These are phyloP conservation scores for Psidium friedrichsthalianum DNA, from an alignment of 345 rosid genomes.

Conservation along the genomic window DNA sequence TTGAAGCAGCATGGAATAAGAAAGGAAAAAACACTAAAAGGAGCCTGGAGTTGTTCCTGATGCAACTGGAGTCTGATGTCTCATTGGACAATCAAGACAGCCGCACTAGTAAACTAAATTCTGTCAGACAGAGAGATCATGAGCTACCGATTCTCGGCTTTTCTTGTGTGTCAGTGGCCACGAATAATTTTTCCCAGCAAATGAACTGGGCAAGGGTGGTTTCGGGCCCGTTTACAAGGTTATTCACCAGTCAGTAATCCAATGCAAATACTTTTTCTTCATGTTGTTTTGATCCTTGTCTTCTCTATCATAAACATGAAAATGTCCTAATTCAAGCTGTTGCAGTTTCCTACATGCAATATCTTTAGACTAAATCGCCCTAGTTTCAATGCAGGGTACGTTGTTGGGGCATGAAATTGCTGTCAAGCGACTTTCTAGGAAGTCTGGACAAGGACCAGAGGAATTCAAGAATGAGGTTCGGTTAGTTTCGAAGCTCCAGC, in stretches of 20 bases:
- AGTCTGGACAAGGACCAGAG: slow-evolving; percentile 11
- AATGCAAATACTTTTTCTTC: background rate
- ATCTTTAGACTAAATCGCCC: background rate
- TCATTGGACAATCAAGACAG: background rate
- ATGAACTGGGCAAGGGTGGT: slow-evolving; percentile 19
- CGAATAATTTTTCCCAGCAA: slow-evolving; percentile 9
- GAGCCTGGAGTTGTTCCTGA: background rate
- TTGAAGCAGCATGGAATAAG: background rate
- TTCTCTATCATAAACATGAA: background rate
- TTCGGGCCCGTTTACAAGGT: slow-evolving; percentile 19
- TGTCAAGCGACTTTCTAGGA: slow-evolving; percentile 6
- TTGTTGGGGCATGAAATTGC: background rate
- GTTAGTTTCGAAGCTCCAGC: slow-evolving; percentile 11
- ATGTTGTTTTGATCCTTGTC: background rate
- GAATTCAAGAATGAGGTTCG: slow-evolving; percentile 15
- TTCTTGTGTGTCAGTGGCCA: slow-evolving; percentile 6
- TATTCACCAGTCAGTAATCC: background rate
- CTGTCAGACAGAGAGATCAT: background rate
- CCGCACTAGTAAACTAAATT: background rate
- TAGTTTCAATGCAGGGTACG: background rate
- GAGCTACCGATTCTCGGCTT: background rate
- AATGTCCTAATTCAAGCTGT: background rate
- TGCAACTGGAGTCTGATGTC: background rate
- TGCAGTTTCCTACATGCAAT: background rate
- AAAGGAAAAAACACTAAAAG: background rate